phyloP scores from a whole-genome alignment of 2,329 filamentous ascomycete genomes.

The Fusarium aywerte region DNA sequence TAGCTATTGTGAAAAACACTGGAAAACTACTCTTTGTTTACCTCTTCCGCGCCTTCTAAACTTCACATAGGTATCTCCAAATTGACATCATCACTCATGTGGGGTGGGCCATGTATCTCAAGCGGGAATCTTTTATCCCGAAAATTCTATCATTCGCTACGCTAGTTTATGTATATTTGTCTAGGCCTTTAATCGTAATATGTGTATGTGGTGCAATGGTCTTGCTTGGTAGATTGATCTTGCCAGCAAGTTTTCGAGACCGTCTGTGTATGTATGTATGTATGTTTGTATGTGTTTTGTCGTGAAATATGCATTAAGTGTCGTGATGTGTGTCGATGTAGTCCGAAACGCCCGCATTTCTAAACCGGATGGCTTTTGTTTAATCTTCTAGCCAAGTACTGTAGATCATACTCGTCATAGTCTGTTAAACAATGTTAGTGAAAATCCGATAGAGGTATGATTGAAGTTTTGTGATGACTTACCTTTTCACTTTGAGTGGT shows the following conservation, averaged over 20 bases:
- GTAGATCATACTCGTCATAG: constrained; percentile 9
- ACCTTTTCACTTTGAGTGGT: constrained; percentile 38
- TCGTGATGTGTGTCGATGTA: not conserved
- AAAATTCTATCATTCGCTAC: constrained; percentile 1
- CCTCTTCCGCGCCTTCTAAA: too few species aligned
- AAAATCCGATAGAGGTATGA: not conserved
- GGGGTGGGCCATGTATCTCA: not conserved
- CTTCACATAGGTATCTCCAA: not conserved
- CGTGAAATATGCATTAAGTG: not conserved
- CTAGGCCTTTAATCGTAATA: not conserved
- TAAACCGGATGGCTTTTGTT: not conserved
- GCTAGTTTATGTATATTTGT: not conserved
- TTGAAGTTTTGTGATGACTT: constrained; percentile 2
- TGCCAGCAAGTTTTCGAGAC: not conserved
- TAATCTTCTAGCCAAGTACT: constrained; percentile 26
- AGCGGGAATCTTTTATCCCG: not conserved
- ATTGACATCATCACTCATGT: not conserved
- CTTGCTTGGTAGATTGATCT: not conserved
- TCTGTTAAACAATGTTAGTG: constrained; percentile 21
- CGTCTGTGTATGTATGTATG: not conserved
- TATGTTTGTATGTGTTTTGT: not conserved
- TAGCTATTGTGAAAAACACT: too few species aligned
- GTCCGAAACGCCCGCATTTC: constrained; percentile 2
- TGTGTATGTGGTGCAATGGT: not conserved
- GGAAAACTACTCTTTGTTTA: too few species aligned